Evolutionary conservation across 108 stramenopile genomes (phyloP).

Genomic region (Heterococcus sp.): DNA sequence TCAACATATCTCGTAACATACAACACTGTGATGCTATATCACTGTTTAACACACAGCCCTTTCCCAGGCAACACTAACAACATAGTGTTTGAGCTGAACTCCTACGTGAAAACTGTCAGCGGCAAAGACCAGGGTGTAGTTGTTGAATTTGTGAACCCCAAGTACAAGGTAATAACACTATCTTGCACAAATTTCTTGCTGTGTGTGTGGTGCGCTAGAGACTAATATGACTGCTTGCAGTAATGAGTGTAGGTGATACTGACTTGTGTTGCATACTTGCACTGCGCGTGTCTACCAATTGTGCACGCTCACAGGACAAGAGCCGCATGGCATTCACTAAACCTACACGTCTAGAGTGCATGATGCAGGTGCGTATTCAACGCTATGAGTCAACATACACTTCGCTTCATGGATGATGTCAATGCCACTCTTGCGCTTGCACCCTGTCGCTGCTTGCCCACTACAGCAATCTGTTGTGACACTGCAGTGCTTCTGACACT

Average conservation of each 20-base stretch:
- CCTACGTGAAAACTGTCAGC: slow-evolving; percentile 66
- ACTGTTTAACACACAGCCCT: no score
- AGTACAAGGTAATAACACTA: slow-evolving; percentile 51
- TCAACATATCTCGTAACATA: no score
- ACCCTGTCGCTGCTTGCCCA: no score
- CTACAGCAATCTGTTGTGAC: no score
- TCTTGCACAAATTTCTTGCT: slow-evolving; percentile 34
- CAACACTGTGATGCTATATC: no score
- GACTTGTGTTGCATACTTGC: no score
- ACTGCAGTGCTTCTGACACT: no score
- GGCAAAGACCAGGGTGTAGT: slow-evolving; percentile 63
- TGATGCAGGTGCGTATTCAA: slow-evolving; percentile 56
- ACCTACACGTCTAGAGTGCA: slow-evolving; percentile 65
- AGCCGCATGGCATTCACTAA: slow-evolving; percentile 57
- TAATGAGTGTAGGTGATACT: no score
- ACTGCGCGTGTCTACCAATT: no score
- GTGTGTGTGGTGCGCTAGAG: no score
- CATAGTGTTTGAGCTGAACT: slow-evolving; percentile 78
- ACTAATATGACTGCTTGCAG: no score
- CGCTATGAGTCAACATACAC: background rate
- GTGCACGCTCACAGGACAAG: no score
- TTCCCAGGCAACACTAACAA: slow-evolving; percentile 96
- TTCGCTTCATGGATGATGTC: background rate
- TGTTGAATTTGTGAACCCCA: slow-evolving; percentile 65
- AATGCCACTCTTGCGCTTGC: background rate